Base-by-base conservation (phyloP, 768 basidiomycete species). In the Filobasidium floriforme region DNA sequence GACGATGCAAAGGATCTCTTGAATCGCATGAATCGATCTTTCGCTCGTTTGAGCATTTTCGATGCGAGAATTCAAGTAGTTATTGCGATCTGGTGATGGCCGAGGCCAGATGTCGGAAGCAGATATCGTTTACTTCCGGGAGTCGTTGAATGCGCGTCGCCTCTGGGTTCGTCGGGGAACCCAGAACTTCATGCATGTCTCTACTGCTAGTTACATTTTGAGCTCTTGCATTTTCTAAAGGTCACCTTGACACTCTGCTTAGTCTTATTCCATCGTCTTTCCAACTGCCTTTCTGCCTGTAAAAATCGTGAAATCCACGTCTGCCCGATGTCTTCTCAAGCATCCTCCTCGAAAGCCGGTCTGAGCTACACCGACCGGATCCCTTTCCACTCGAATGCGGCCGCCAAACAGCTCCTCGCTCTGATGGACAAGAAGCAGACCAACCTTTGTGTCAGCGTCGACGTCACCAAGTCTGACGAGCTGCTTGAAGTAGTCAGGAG, bases 371-470 rank as follows among this genome's bases (percentile, higher is more conserved):
- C 68, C 52, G 71, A 66, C 15, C 71, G 78, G 18, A 68, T 73
- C 41, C 61, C 68, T 15, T 67, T 68, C 18, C 76, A 78, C 61
- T 43, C 68, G 70, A 96, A 94, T 76, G 85, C 88, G 5, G 86
- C 92, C 9, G 92, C 92, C 0, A 87, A 82, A 73, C 79, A 84
- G 2, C 84, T 97, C 10, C 84, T 98, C 22, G 83, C 85, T 75
- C 86, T 87, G 4, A 90, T 97, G 79, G 89, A 86, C 69, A 83
- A 87, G 66, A 99, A 99, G 78, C 82, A 86, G 73, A 84, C 89
- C 10, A 99, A 99, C 77, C 86, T 99, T 18, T 91, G 92, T 46
- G 90, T 99, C 66, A 92, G 90, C 72, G 91, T 98, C 29, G 96
- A 99, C 81, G 92, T 98, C 46, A 89, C 90, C 6, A 86, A 82